phyloP scores from a whole-genome alignment of 352 stramenopile species.

The Phytopythium delawarense region DNA sequence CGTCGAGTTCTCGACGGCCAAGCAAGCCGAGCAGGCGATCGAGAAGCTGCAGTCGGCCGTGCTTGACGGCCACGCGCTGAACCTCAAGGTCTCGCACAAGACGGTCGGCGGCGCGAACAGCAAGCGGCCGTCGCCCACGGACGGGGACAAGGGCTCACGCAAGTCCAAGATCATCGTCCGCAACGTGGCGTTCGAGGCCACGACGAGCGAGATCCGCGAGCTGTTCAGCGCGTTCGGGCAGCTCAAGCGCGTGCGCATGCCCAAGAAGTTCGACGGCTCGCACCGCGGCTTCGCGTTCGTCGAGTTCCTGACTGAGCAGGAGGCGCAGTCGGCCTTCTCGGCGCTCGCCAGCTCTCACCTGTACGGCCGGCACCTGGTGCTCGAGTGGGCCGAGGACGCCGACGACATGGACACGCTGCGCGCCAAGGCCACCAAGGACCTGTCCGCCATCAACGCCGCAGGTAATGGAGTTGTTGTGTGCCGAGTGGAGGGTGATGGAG shows the following conservation, averaged over 20 bases:
- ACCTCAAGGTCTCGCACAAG: conserved; percentile 94
- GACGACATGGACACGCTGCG: conserved; percentile 83
- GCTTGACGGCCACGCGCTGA: conserved; percentile 94
- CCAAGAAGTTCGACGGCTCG: conserved; percentile 98
- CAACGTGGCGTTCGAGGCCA: conserved; percentile 99
- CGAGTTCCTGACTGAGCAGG: conserved; percentile 96
- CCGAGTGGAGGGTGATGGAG: background rate
- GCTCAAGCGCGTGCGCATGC: conserved; percentile 96
- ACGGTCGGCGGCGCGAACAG: conserved; percentile 48
- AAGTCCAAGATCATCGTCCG: conserved; percentile 97
- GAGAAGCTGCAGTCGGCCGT: conserved; percentile 74
- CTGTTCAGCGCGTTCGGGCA: conserved; percentile 97
- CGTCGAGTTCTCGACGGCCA: conserved; percentile 93
- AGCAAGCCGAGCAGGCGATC: conserved; percentile 83
- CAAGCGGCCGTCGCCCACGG: conserved; percentile 17
- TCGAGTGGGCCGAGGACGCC: conserved; percentile 95
- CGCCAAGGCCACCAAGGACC: conserved; percentile 72
- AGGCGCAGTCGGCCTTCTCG: conserved; percentile 91
- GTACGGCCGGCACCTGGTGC: conserved; percentile 98
- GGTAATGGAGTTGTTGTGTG: conserved; percentile 5
- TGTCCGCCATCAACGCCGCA: conserved; percentile 57
- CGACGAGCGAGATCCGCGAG: conserved; percentile 94
- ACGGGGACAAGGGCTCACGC: conserved; percentile 24
- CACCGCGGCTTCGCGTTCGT: conserved; percentile 99
- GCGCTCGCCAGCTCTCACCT: conserved; percentile 95